A percentile compares a stretch with the other conserved stretches of the same genome.
Conservation (phyloP, 352 stramenopile genomes). For the Pythium plurisporium region DNA sequence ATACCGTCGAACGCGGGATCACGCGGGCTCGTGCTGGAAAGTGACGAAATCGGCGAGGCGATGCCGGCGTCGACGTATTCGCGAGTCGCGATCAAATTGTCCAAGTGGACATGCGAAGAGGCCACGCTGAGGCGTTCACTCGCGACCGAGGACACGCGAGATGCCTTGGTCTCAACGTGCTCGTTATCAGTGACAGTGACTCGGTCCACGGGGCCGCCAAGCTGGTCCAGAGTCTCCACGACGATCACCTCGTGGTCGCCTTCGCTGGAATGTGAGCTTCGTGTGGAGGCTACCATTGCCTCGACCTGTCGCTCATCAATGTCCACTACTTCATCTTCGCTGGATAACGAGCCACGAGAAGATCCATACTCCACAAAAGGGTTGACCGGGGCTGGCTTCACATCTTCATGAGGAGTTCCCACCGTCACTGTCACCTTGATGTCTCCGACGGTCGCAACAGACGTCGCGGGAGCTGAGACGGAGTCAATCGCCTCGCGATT, state of each 20-base stretch:
- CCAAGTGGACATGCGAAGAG: not conserved
- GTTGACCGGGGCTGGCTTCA: not conserved
- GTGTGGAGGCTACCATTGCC: not conserved
- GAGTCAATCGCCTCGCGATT: too few species aligned
- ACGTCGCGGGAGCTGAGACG: not conserved
- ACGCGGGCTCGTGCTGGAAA: slow-evolving; percentile 12
- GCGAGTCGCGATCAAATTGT: slow-evolving; percentile 2
- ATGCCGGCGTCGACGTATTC: slow-evolving; percentile 1
- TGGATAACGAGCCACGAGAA: slow-evolving; percentile 4
- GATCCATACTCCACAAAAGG: slow-evolving; percentile 9
- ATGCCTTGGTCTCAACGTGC: not conserved
- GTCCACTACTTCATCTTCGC: not conserved
- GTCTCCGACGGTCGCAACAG: not conserved
- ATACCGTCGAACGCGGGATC: not conserved
- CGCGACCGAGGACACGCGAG: not conserved
- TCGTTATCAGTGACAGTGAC: not conserved
- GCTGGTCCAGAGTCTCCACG: slow-evolving; percentile 11
- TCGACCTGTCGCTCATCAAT: not conserved
- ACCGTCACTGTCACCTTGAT: not conserved
- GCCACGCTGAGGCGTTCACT: not conserved
- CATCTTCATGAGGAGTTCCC: not conserved
- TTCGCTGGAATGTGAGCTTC: slow-evolving; percentile 8
- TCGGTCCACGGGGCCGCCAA: not conserved
- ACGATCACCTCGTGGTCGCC: slow-evolving; percentile 10
- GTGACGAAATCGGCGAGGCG: slow-evolving; percentile 5